These are phyloP conservation scores for Hypoxylon crocopeplum DNA, from an alignment of 495 filamentous ascomycete species.

Conservation along the genomic window DNA sequence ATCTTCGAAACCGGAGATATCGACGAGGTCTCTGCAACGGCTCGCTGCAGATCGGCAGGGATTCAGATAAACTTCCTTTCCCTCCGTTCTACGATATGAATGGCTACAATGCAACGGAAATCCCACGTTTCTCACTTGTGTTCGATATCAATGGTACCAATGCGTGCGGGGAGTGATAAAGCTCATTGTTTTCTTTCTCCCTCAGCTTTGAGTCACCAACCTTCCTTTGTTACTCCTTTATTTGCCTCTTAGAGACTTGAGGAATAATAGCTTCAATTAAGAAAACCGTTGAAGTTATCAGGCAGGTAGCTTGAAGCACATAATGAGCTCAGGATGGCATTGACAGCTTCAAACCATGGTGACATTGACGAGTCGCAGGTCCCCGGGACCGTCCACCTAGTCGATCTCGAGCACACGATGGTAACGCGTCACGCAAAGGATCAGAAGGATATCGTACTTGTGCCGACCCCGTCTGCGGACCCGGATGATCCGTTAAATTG, in stretches of 20 bases:
- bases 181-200: background rate
- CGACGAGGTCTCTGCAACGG: conserved; percentile 5
- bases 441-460: conserved; percentile 62
- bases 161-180: conserved; percentile 6
- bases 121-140: conserved; percentile 13
- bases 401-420: conserved; percentile 56
- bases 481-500: conserved; percentile 70
- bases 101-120: conserved; percentile 11
- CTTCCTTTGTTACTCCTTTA: too few species aligned
- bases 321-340: conserved; percentile 22
- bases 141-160: conserved; percentile 7
- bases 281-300: too few species aligned
- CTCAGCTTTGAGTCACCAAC: background rate
- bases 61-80: conserved; percentile 17
- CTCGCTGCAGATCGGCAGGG: conserved; percentile 34
- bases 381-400: conserved; percentile 62
- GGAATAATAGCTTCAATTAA: too few species aligned
- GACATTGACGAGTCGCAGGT: conserved; percentile 52
- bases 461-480: conserved; percentile 63
- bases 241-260: too few species aligned
- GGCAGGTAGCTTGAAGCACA: background rate
- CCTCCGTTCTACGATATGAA: conserved; percentile 8
- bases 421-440: conserved; percentile 51
- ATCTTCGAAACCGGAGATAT: conserved; percentile 29
- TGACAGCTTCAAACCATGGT: conserved; percentile 13